phyloP scores from a whole-genome alignment of 768 basidiomycete genomes.

The Tylopilus rubrobrunneus region DNA sequence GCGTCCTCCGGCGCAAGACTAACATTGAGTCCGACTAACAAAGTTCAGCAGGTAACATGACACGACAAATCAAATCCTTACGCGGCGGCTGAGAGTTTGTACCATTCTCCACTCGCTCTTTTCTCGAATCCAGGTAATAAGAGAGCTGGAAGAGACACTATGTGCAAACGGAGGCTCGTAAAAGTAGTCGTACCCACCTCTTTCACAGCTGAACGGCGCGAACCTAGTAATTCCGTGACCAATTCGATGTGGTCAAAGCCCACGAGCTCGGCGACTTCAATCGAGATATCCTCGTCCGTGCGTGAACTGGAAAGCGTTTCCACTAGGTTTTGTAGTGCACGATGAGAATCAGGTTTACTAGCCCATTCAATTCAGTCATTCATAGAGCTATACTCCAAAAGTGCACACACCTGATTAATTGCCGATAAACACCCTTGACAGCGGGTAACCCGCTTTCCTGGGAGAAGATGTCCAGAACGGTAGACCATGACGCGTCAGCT shows the following conservation, averaged over 20 bases:
- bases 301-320: conserved; percentile 45
- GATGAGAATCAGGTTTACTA: conserved; percentile 12
- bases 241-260: conserved; percentile 85
- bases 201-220: conserved; percentile 45
- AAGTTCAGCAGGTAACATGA: not conserved
- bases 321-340: conserved; percentile 20
- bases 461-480: conserved; percentile 33
- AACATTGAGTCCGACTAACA: conserved; percentile 8
- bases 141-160: conserved; percentile 14
- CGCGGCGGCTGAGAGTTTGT: conserved; percentile 2
- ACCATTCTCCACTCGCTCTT: not conserved
- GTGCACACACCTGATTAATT: conserved; percentile 15
- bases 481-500: conserved; percentile 22
- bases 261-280: conserved; percentile 71
- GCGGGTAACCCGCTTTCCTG: not conserved
- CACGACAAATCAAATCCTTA: not conserved
- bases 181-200: conserved; percentile 39
- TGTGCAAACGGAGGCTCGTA: not conserved
- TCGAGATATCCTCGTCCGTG: conserved; percentile 69
- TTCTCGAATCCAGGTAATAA: not conserved
- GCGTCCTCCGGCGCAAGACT: conserved; percentile 44
- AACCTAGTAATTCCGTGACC: conserved; percentile 62
- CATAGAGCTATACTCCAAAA: not conserved
- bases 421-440: conserved; percentile 8
- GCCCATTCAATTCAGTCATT: conserved; percentile 5